Conservation (phyloP, 2,329 filamentous ascomycete genomes). For the Diaporthe batatas region DNA sequence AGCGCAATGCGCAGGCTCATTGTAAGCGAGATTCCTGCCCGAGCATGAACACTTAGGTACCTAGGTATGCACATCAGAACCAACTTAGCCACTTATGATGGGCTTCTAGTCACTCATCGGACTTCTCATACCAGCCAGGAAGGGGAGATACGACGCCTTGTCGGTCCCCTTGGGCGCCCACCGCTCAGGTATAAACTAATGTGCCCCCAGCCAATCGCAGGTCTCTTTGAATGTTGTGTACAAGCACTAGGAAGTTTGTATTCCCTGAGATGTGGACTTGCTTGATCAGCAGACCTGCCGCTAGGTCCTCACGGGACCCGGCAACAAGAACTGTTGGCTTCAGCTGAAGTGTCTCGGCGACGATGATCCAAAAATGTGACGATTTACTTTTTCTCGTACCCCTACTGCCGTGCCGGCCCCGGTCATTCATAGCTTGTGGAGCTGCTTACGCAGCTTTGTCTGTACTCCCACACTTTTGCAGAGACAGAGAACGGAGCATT, state of each 20-base stretch:
- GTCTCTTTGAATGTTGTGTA: conserved; percentile 42
- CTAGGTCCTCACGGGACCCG: conserved; percentile 20
- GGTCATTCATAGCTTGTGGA: background rate
- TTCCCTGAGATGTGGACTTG: conserved; percentile 38
- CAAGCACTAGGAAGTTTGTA: conserved; percentile 32
- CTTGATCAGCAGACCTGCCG: conserved; percentile 39
- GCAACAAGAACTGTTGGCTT: conserved; percentile 31
- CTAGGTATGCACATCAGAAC: conserved; percentile 29
- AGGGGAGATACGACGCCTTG: conserved; percentile 43
- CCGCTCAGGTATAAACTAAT: conserved; percentile 43
- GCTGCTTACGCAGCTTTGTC: conserved; percentile 7
- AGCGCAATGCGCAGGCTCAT: conserved; percentile 30
- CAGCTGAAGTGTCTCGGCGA: conserved; percentile 36
- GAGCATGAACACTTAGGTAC: no score
- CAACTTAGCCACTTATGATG: background rate
- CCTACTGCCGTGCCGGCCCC: background rate
- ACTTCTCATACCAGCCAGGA: conserved; percentile 28
- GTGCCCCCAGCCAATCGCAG: conserved; percentile 39
- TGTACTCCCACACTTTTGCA: conserved; percentile 24
- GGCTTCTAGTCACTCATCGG: background rate
- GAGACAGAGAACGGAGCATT: conserved; percentile 28
- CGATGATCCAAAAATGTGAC: conserved; percentile 33
- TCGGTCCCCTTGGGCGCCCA: conserved; percentile 39
- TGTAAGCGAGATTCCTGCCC: conserved; percentile 30
- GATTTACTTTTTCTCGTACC: conserved; percentile 28